Conservation (phyloP, 2,329 filamentous ascomycete genomes). For the Beauveria pseudobassiana region DNA sequence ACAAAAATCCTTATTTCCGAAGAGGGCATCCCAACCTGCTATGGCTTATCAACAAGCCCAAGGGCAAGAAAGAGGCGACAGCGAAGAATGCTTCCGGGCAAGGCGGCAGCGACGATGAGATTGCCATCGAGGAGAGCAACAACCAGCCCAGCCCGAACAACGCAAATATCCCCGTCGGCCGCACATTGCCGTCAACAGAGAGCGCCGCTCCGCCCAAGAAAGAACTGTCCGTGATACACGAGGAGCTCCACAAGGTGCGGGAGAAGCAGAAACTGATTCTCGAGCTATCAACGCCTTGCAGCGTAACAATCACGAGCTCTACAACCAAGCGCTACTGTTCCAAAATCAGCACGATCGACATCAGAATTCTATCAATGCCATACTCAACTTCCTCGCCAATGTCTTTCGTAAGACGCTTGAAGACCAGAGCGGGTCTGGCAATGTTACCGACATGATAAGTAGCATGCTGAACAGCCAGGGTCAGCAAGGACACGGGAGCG, state of each 20-base stretch:
- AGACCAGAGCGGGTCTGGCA: slow-evolving; percentile 67
- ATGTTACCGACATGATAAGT: slow-evolving; percentile 77
- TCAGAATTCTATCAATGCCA: slow-evolving; percentile 98
- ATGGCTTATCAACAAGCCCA: slow-evolving; percentile 95
- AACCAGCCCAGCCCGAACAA: slow-evolving; percentile 16
- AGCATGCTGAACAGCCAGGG: slow-evolving; percentile 58
- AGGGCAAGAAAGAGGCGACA: slow-evolving; percentile 48
- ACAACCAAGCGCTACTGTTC: slow-evolving; percentile 80
- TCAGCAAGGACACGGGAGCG: slow-evolving; percentile 43
- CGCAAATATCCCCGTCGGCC: slow-evolving; percentile 13
- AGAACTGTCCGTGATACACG: slow-evolving; percentile 69
- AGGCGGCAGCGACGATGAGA: slow-evolving; percentile 58
- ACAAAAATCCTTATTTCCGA: slow-evolving; percentile 93
- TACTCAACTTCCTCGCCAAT: slow-evolving; percentile 90
- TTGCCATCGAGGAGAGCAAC: slow-evolving; percentile 32
- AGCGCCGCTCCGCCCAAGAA: slow-evolving; percentile 52
- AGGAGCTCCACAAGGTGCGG: slow-evolving; percentile 74
- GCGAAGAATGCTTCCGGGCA: slow-evolving; percentile 56
- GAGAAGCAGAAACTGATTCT: slow-evolving; percentile 83
- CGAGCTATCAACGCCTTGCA: slow-evolving; percentile 71
- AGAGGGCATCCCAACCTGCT: slow-evolving; percentile 85
- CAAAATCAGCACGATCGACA: slow-evolving; percentile 92
- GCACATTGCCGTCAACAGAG: slow-evolving; percentile 36
- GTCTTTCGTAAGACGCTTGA: slow-evolving; percentile 93
- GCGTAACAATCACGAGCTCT: slow-evolving; percentile 79